Evolutionary conservation across 495 filamentous ascomycete species (phyloP).

Genomic region (Ascobolus immersus): DNA sequence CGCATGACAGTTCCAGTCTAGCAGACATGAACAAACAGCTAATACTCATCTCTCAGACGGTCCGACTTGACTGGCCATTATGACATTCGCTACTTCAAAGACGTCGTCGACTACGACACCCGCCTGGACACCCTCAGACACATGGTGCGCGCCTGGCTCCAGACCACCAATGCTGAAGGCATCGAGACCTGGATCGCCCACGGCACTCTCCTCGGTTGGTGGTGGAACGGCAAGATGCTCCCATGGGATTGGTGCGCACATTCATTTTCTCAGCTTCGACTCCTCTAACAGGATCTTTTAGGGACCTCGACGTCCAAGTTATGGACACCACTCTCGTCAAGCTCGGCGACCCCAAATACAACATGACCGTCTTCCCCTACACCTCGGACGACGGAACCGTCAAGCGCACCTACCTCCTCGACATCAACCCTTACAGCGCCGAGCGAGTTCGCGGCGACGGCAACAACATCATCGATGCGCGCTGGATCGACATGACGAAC

Average conservation of each 20-base stretch:
- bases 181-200: constrained; percentile 74
- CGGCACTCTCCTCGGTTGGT: constrained; percentile 70
- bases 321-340: constrained; percentile 32
- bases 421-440: constrained; percentile 46
- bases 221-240: constrained; percentile 54
- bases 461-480: constrained; percentile 58
- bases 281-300: background rate
- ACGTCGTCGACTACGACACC: constrained; percentile 32
- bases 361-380: constrained; percentile 39
- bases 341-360: constrained; percentile 36
- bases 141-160: constrained; percentile 49
- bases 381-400: constrained; percentile 15
- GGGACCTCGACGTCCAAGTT: constrained; percentile 68
- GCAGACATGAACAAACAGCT: too few relatives aligned
- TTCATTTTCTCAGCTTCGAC: background rate
- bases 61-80: too few relatives aligned
- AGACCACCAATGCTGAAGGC: constrained; percentile 32
- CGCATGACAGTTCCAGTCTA: too few relatives aligned
- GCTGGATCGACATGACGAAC: constrained; percentile 55
- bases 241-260: background rate
- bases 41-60: too few relatives aligned
- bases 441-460: constrained; percentile 37
- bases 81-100: constrained; percentile 29
- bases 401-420: constrained; percentile 39
- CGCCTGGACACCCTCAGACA: constrained; percentile 36